These are phyloP conservation scores for Diaporthe batatas DNA, from an alignment of 2,329 filamentous ascomycete species.

Conservation along the genomic window DNA sequence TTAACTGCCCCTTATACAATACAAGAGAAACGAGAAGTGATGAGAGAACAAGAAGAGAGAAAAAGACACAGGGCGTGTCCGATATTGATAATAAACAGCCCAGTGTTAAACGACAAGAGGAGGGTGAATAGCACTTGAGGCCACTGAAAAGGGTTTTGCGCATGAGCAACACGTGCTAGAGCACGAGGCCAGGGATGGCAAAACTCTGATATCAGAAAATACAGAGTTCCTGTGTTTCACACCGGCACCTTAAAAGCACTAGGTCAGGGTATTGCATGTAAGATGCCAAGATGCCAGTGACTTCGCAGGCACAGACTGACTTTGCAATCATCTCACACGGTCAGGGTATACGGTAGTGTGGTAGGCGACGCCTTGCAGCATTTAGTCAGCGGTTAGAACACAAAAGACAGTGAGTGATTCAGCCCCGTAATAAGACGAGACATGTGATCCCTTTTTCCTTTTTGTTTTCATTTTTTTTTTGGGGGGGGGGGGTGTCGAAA, in stretches of 20 bases:
- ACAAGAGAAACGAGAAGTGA: background rate
- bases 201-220: background rate
- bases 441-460: too few species aligned
- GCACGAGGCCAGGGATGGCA: background rate
- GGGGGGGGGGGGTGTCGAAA: too few species aligned
- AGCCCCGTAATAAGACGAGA: too few species aligned
- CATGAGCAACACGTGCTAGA: background rate
- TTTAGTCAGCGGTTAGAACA: too few species aligned
- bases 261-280: background rate
- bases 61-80: background rate
- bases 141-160: background rate
- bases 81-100: background rate
- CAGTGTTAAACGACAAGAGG: too few species aligned
- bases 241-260: background rate
- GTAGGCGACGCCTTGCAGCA: conserved; percentile 2
- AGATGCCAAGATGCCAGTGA: too few species aligned
- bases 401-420: too few species aligned
- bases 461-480: too few species aligned
- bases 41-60: background rate
- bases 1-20: too few species aligned
- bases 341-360: conserved; percentile 16
- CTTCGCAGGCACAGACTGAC: background rate
- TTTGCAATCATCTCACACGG: background rate
- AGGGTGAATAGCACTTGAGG: too few species aligned
- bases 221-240: background rate